phyloP scores from a whole-genome alignment of 257 asterid species.

The Eustoma russellianum region DNA sequence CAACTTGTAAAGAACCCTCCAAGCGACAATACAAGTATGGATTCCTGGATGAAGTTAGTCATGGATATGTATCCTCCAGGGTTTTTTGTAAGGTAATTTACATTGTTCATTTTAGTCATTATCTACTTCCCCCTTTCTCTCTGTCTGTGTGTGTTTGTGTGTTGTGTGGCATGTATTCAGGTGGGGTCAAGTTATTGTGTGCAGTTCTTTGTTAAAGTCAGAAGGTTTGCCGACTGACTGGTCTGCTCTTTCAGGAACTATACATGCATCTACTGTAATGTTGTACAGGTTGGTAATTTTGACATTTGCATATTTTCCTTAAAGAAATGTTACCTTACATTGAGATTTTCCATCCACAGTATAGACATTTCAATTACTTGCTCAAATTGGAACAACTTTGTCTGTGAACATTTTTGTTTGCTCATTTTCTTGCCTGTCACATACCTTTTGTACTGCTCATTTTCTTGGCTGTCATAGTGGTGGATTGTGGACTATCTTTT shows the following conservation, averaged over 20 bases:
- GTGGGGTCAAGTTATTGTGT: not conserved
- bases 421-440: not conserved
- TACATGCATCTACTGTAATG: conserved; percentile 76
- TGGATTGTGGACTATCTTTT: no score
- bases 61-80: conserved; percentile 87
- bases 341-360: not conserved
- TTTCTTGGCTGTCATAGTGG: not conserved
- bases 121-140: not conserved
- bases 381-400: not conserved
- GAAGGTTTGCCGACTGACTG: conserved; percentile 13
- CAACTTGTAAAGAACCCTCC: conserved; percentile 37
- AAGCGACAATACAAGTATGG: conserved; percentile 34
- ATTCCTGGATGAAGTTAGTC: conserved; percentile 82
- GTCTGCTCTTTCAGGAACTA: conserved; percentile 50
- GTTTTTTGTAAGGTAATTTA: conserved; percentile 41
- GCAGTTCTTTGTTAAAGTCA: not conserved
- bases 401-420: not conserved
- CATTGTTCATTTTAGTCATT: not conserved
- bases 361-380: not conserved
- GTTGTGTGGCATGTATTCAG: not conserved
- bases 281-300: conserved; percentile 54
- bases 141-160: no score
- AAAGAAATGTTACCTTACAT: not conserved
- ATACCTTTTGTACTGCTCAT: no score
- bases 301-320: not conserved